phyloP scores from a whole-genome alignment of 768 basidiomycete genomes.

The Tricholoma matsutake region DNA sequence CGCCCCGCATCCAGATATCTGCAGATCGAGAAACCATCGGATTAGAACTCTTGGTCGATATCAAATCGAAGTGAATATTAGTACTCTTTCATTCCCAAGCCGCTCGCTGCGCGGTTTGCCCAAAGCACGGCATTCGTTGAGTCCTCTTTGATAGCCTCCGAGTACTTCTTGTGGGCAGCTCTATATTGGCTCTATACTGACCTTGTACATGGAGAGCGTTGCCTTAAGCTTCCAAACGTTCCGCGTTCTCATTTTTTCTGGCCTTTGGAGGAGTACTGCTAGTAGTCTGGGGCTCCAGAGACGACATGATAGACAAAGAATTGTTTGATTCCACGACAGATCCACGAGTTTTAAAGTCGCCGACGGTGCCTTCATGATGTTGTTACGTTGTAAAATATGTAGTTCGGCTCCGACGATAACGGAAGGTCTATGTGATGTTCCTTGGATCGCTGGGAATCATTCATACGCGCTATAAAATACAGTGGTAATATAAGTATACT shows the following conservation, averaged over 20 bases:
- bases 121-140: conserved; percentile 39
- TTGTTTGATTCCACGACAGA: background rate
- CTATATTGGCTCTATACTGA: conserved; percentile 31
- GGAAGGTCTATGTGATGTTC: too few species aligned
- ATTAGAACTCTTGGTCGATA: background rate
- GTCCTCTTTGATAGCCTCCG: conserved; percentile 38
- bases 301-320: background rate
- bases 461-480: conserved; percentile 1
- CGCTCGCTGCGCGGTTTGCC: conserved; percentile 44
- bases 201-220: conserved; percentile 32
- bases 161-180: conserved; percentile 37
- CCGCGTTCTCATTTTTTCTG: conserved; percentile 13
- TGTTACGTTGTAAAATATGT: background rate
- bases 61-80: background rate
- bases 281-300: background rate
- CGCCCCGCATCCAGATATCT: conserved; percentile 33
- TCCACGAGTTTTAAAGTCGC: background rate
- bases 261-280: background rate
- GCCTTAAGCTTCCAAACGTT: conserved; percentile 37
- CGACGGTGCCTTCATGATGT: background rate
- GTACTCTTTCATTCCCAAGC: conserved; percentile 34
- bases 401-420: background rate
- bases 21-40: background rate
- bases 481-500: background rate
- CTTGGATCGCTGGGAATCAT: too few species aligned